Evolutionary conservation across 176 grass and related monocot species (phyloP).

Genomic region (Bolboschoenus planiculmis): DNA sequence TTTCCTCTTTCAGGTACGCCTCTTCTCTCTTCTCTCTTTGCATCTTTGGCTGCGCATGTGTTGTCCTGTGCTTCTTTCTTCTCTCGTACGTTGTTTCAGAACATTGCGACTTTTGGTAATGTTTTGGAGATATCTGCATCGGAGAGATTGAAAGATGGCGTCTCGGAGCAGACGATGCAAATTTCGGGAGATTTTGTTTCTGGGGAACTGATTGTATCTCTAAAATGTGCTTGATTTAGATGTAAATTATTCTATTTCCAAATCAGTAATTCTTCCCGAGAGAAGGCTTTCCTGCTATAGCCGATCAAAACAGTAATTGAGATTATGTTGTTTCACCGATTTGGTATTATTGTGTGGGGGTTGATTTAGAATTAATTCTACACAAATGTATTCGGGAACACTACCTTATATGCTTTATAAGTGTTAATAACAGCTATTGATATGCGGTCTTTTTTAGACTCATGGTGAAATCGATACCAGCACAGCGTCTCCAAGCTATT

Average conservation of each 20-base stretch:
- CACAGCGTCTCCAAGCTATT: constrained; percentile 35
- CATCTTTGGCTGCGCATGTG: not conserved
- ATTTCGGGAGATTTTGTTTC: not conserved
- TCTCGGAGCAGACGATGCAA: no score
- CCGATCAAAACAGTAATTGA: not conserved
- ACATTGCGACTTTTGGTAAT: not conserved
- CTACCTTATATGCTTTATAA: not conserved
- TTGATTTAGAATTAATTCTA: not conserved
- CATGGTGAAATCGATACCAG: constrained; percentile 64
- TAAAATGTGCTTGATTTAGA: not conserved
- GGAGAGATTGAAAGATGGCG: no score
- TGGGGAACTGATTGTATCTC: no score
- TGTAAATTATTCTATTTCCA: not conserved
- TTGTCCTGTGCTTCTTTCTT: not conserved
- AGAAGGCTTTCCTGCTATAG: not conserved
- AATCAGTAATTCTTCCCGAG: not conserved
- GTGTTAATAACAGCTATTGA: not conserved
- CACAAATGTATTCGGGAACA: not conserved
- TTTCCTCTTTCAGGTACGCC: constrained; percentile 50
- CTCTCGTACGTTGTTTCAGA: not conserved
- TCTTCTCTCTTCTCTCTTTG: not conserved
- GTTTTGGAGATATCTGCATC: no score
- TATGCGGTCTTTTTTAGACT: constrained; percentile 35
- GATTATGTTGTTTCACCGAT: not conserved
- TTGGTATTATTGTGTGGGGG: not conserved